Evolutionary conservation across 177 flowering plant genomes (phyloP), one percentile per base, ranked within the genome.

Genomic region (Tripterygium wilfordii): DNA sequence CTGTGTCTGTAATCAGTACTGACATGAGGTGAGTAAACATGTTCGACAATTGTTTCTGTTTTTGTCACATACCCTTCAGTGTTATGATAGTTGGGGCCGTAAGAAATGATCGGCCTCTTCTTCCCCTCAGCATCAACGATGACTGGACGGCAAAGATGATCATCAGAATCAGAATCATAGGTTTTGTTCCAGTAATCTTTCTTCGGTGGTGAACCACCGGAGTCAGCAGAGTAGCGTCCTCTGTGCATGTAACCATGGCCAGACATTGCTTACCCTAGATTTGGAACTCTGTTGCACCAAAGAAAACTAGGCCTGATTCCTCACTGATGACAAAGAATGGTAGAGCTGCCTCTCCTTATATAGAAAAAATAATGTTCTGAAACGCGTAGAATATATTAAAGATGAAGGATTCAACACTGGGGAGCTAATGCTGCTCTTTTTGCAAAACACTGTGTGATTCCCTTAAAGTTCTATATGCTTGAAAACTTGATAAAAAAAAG

Each of bases 51-150:
- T 26, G 48, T 24, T n/a, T 52, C 48, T 31, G 64, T 43, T 56
- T 55, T 49, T 23, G 48, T 48, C 12, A 55, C 44, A 54, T 6
- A 40, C 43, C 2, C 6, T 4, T 42, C 61, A 0, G 31, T 1
- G 25, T 15, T 9, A 1, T 24, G 54, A n/a, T n/a, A n/a, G 10
- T 15, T 30, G 10, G 57, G 54, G 44, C 2, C 14, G 40, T 12
- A 52, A 12, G 52, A 42, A 13, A 60, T 3, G 9, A 60, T 8
- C 2, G 63, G 60, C 48, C 49, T 45, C 36, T 53, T 60, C 22
- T 50, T 64, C 3, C 62, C 68, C 8, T 59, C 43, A 21, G 60
- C 61, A 52, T 68, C 72, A 32, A 58, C 17, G 23, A 58, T 26
- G 36, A 58, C 61, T 42, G 67, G 56, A 30, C 35, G 5, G 27